Base-by-base conservation (phyloP, 768 basidiomycete genomes). In the Inosperma sp. region DNA sequence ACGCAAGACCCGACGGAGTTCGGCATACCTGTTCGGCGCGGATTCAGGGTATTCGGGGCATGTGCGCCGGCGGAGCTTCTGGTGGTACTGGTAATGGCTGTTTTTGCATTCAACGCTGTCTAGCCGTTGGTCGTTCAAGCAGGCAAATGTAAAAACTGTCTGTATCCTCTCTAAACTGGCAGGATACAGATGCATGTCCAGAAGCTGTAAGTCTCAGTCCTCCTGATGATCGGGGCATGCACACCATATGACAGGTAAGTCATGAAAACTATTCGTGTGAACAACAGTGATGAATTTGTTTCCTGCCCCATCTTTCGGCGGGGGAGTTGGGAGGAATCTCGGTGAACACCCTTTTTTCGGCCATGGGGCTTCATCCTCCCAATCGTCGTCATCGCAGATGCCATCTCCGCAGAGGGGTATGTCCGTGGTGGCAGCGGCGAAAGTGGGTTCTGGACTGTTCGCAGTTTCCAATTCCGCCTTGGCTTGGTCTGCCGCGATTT, bases 221-320 rank as follows among this genome's bases (percentile, higher is more conserved):
- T 30, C 3, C 2, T 37, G 26, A 7, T 25, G 29, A 4, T 36
- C 33, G 1, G 14, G 29, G 13, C 62, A 63, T 0, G 17, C 5
- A 19, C 62, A 63, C 2, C 44, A 36, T 0, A 55, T 49, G 10
- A 58, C 10, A 0, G 56, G 53, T 2, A 59, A 34, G 5, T 57
- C 21, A 26, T 61, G 58, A 3, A 60, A 17, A 0, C 56, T 60
- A 31, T 59, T 63, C 2, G 49, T 52, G 25, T 60, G 58, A 9
- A 61, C 52, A 0, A 61, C 14, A 3, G 52, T 40, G 9, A 60
- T 16, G 30, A 46, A 19, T 4, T 16, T 16, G 9, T 37, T 35
- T 3, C 33, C 48, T 3, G 23, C 37, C 3, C 14, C 22, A 12
- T 27, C 35, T 4, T 1, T 19, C 0, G 35, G 33, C 9, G 34